These are phyloP conservation scores for Cladosporium sp. DNA, from an alignment of 2,329 filamentous ascomycete species.

Conservation along the genomic window DNA sequence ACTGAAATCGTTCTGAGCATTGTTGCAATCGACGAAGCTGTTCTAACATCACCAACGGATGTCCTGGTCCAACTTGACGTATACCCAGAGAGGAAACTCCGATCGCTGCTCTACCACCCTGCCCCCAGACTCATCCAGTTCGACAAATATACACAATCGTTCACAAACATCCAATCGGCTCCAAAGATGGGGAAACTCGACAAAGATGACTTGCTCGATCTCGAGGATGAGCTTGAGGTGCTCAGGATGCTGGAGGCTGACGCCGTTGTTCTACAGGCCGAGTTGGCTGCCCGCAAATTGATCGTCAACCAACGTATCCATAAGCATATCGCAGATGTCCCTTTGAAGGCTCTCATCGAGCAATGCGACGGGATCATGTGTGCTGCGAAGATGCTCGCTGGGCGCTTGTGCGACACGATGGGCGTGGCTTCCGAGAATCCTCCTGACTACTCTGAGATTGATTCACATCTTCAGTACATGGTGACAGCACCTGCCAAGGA, in stretches of 20 bases:
- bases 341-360: conserved; percentile 37
- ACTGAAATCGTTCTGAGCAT: not conserved
- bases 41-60: conserved; percentile 2
- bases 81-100: not conserved
- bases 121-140: conserved; percentile 1
- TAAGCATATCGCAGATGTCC: conserved; percentile 35
- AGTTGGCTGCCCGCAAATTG: conserved; percentile 27
- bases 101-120: conserved; percentile 2
- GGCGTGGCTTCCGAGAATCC: conserved; percentile 17
- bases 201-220: conserved; percentile 15
- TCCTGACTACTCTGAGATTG: conserved; percentile 20
- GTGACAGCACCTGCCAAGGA: conserved; percentile 18
- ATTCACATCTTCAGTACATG: conserved; percentile 19
- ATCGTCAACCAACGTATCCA: conserved; percentile 36
- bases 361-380: conserved; percentile 43
- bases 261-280: conserved; percentile 22
- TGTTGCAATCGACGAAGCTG: conserved; percentile 3
- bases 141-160: conserved; percentile 9
- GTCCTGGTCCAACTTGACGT: not conserved
- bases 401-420: conserved; percentile 30
- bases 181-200: not conserved
- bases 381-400: conserved; percentile 35
- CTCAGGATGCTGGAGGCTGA: conserved; percentile 31
- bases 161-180: not conserved
- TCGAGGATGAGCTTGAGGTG: conserved; percentile 39